Percentiles rank a stretch among this genome's conserved stretches.
phyloP scores from a whole-genome alignment of 345 rosid species.

The Citropsis articulata region DNA sequence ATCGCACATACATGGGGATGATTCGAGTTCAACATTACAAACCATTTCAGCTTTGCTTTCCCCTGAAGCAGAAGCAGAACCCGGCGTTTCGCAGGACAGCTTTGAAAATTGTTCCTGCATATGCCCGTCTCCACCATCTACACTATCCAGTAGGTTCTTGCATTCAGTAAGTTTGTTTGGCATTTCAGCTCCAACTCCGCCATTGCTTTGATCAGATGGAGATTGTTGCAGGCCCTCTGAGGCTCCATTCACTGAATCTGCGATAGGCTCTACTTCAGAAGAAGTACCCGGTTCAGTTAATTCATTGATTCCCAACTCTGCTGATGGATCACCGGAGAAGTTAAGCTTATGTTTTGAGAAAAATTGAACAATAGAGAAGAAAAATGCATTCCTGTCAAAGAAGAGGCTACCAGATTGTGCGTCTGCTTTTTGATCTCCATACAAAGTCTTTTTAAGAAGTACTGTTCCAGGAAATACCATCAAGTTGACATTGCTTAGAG shows the following conservation, averaged over 20 bases:
- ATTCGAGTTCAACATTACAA: constrained; percentile 17
- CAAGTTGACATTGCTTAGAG: constrained; percentile 60
- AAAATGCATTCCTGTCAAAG: not conserved
- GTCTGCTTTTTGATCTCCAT: constrained; percentile 25
- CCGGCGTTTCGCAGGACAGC: constrained; percentile 27
- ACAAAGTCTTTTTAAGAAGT: constrained; percentile 59
- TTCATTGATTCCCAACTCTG: constrained; percentile 2
- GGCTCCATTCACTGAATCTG: not conserved
- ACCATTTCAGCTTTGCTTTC: constrained; percentile 4
- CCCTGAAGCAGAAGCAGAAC: not conserved
- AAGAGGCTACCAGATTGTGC: constrained; percentile 33
- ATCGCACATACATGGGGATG: constrained; percentile 22
- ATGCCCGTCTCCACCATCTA: constrained; percentile 14
- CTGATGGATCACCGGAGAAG: not conserved
- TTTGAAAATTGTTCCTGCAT: constrained; percentile 44
- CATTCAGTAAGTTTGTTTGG: constrained; percentile 3
- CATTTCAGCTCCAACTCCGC: constrained; percentile 12
- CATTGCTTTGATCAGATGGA: constrained; percentile 8
- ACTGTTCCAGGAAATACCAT: constrained; percentile 88
- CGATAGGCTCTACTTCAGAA: constrained; percentile 9
- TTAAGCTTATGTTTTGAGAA: not conserved
- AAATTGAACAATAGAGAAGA: not conserved
- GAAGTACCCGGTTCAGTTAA: not conserved
- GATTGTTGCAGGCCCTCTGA: constrained; percentile 6
- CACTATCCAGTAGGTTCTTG: not conserved